A percentile compares a stretch with the other conserved stretches of the same genome.
Conservation (phyloP, 2,329 filamentous ascomycete species). For the Phyllachora maydis region DNA sequence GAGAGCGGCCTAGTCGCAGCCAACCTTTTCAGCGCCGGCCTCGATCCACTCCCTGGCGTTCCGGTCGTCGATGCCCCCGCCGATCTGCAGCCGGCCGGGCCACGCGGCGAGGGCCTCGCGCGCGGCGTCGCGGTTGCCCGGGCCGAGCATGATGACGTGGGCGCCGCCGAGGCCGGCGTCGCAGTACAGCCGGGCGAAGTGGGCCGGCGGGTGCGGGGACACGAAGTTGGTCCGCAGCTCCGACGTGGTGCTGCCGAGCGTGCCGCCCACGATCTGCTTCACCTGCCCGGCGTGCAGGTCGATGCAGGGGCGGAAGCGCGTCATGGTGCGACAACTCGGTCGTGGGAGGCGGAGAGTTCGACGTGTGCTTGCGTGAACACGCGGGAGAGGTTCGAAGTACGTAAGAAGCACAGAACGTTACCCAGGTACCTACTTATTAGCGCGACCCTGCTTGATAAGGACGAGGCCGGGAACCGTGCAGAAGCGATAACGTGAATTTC, state of each 20-base stretch:
- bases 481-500: too few species aligned
- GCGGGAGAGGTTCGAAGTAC: too few species aligned
- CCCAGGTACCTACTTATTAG: too few species aligned
- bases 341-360: too few species aligned
- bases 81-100: constrained; percentile 68
- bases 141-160: constrained; percentile 92
- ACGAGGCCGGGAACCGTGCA: too few species aligned
- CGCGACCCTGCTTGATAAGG: too few species aligned
- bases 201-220: constrained; percentile 57
- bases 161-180: constrained; percentile 55
- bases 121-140: constrained; percentile 66
- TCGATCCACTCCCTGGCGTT: constrained; percentile 81
- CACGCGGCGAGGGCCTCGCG: constrained; percentile 58
- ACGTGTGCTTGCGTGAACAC: too few species aligned
- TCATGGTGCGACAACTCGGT: constrained; percentile 49
- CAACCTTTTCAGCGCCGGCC: constrained; percentile 72
- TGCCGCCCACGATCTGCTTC: constrained; percentile 96
- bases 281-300: constrained; percentile 94
- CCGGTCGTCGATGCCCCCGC: constrained; percentile 74
- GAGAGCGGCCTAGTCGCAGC: constrained; percentile 2
- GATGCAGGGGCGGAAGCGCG: constrained; percentile 86
- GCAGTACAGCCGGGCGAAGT: constrained; percentile 70
- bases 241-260: constrained; percentile 46
- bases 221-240: constrained; percentile 82
- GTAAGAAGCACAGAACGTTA: constrained; percentile 1